phyloP scores from a whole-genome alignment of 2,329 filamentous ascomycete species.

The Dactylellina parvicollis region DNA sequence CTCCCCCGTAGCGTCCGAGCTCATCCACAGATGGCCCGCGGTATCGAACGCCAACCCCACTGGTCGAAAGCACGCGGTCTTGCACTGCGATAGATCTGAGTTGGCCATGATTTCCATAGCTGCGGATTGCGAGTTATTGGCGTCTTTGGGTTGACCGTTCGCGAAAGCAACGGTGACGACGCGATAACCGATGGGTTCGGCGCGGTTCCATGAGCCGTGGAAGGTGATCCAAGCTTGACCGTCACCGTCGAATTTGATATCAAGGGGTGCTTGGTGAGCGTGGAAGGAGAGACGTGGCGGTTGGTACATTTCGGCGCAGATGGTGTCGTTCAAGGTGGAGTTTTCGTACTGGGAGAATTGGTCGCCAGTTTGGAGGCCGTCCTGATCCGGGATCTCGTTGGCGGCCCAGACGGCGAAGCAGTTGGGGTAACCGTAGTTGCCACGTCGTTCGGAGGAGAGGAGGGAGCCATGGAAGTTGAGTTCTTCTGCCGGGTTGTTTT shows the following conservation, averaged over 20 bases:
- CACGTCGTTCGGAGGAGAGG: constrained; percentile 62
- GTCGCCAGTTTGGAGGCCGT: constrained; percentile 63
- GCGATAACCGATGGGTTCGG: constrained; percentile 61
- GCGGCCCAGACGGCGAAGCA: constrained; percentile 76
- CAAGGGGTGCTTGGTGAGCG: constrained; percentile 76
- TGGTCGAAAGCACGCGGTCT: constrained; percentile 55
- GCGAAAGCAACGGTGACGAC: constrained; percentile 61
- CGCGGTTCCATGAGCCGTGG: constrained; percentile 74
- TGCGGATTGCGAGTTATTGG: constrained; percentile 19
- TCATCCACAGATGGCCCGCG: constrained; percentile 70
- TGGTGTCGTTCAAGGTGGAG: constrained; percentile 63
- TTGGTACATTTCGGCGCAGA: constrained; percentile 62
- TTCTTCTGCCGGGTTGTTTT: constrained; percentile 76
- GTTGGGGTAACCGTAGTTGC: constrained; percentile 72
- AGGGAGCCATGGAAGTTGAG: constrained; percentile 76
- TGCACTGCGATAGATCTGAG: constrained; percentile 37
- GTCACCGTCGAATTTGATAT: constrained; percentile 71
- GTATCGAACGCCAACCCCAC: constrained; percentile 62
- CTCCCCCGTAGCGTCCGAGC: constrained; percentile 72
- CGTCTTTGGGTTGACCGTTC: constrained; percentile 37
- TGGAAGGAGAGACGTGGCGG: constrained; percentile 69
- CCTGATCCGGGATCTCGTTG: constrained; percentile 62
- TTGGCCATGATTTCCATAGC: constrained; percentile 58
- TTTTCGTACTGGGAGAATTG: constrained; percentile 65
- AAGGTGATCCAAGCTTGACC: constrained; percentile 74